Evolutionary conservation across 306 rosid genomes (phyloP), one percentile per base, ranked within the genome.

Genomic region (Vicia sativa): DNA sequence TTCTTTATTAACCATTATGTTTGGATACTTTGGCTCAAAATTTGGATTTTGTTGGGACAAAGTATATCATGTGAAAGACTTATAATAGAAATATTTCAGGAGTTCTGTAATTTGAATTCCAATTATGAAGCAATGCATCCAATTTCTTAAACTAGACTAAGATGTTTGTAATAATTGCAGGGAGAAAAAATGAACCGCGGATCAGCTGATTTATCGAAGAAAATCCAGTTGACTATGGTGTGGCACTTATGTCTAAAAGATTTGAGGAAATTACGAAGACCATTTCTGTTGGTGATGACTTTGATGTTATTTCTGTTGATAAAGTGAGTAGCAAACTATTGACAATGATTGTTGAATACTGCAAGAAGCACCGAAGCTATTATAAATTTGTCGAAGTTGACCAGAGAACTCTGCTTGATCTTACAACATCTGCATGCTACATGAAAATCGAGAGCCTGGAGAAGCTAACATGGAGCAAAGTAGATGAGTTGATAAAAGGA

Each of bases 301-400:
- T 53, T 64, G 59, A 75, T 58, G 77, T 56, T 18, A 79, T 85
- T 63, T 83, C 82, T 37, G 57, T 89, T 11, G 76, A 81, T 6
- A 49, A 67, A 58, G 80, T 83, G 26, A 83, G 70, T 7, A 77
- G 87, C 82, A 79, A 73, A 67, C 80, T 79, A 63, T 56, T 89
- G 65, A 71, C 76, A 39, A 85, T 77, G 80, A 84, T 83, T 39
- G 76, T 87, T 79, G 83, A 81, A 77, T 89, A 82, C 83, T 82
- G 87, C 66, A 74, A 74, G 49, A 81, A 71, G 68, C 90, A 84
- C 68, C 67, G 49, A 21, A 45, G 72, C 4, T 6, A 12, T 42
- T 12, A n/a, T 9, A 1, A 7, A 7, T 76, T 72, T 21, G 23
- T 21, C 1, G 23, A 21, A 21, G 23, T 21, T 21, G 23, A 21